phyloP scores from a whole-genome alignment of 2,329 filamentous ascomycete genomes.

The Monosporascus cannonballus region DNA sequence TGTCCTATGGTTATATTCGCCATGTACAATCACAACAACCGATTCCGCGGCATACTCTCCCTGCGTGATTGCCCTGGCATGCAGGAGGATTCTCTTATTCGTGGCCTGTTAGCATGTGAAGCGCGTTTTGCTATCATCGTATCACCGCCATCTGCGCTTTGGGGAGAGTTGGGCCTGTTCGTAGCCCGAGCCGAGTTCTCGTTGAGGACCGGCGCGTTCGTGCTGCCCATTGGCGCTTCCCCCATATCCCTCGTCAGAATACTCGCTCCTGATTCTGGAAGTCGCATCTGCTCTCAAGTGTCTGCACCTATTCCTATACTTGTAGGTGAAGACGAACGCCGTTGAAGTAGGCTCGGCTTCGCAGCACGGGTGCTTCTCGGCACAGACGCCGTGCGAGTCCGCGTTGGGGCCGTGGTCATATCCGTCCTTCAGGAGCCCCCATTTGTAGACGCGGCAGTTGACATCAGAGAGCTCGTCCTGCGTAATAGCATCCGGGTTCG shows the following conservation, averaged over 20 bases:
- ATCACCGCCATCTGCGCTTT: not conserved
- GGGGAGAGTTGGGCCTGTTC: not conserved
- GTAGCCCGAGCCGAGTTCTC: not conserved
- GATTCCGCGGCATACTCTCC: no score
- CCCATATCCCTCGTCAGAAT: not conserved
- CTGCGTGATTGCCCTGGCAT: no score
- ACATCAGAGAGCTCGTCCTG: not conserved
- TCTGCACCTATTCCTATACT: not conserved
- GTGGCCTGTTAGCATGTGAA: no score
- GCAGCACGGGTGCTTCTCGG: not conserved
- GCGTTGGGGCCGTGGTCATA: not conserved
- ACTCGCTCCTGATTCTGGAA: not conserved
- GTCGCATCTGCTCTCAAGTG: not conserved
- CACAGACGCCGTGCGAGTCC: not conserved
- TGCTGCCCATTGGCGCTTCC: not conserved
- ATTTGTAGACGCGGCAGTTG: not conserved
- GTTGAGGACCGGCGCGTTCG: not conserved
- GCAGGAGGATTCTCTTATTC: no score
- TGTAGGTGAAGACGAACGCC: not conserved
- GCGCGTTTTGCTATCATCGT: no score
- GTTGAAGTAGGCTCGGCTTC: not conserved
- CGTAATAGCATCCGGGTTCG: not conserved
- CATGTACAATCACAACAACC: no score
- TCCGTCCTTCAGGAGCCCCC: not conserved
- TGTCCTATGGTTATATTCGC: no score